Base-by-base conservation (phyloP, 192 early-diverging fungal species). In the Entophlyctis luteolus region DNA sequence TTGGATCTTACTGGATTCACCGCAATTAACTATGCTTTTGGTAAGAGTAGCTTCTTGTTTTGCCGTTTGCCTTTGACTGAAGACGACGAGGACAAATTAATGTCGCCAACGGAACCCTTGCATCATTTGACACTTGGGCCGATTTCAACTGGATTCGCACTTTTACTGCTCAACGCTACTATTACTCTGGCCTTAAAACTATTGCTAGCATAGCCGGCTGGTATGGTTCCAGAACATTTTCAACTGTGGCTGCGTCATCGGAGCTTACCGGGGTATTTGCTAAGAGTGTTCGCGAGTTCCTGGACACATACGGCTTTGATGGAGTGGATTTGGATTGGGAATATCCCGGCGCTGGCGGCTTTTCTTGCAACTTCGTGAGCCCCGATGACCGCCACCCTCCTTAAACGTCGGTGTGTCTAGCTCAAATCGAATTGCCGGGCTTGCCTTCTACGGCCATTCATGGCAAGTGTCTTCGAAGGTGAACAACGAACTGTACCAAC, bases 21-120 rank as follows among this genome's bases (percentile, higher is more conserved):
- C 29, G 65, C 33, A 23, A 55, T 67, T 53, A 67, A 67, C 36
- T 67, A 67, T 31, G 65, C 65, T 20, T 67, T 67, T 23, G 46
- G 46, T 52, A 31, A 50, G 48, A 18, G 16, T 38, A 25, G 29
- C 16, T 37, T 36, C 27, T 36, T 45, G 23, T 12, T 57, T 57
- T 57, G 14, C 12, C 37, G 8, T 34, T 34, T 34, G 14, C 37
- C 29, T 25, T 29, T 1, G 32, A 35, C 14, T 8, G 12, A 23
- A 22, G 5, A 8, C 38, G 16, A 32, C 23, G 33, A 18, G 18
- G 32, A 50, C 25, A 55, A n/a, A 67, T 55, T 29, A 20, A 35
- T 27, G 50, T 18, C 48, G 35, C 65, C 32, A 29, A 10, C 27
- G 65, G 65, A 22, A n/a, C 32, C n/a, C 50, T 67, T 8, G 8